Conservation (phyloP, 2,329 filamentous ascomycete species). For the Hypoxylon sp. region DNA sequence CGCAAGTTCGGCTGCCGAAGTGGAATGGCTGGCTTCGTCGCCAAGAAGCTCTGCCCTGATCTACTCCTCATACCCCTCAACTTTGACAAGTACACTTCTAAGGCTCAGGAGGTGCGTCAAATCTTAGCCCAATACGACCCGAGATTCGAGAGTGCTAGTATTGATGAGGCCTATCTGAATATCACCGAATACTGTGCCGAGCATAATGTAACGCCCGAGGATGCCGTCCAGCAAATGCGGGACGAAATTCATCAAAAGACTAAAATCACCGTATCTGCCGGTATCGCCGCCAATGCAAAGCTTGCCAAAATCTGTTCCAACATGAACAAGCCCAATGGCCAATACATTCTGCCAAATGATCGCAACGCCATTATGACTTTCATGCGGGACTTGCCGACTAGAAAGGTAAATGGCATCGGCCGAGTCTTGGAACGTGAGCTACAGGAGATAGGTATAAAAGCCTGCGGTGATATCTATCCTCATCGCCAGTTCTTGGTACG, state of each 20-base stretch:
- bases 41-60: conserved; percentile 91
- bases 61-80: conserved; percentile 86
- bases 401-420: conserved; percentile 96
- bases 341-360: conserved; percentile 81
- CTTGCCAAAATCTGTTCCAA: conserved; percentile 97
- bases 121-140: conserved; percentile 90
- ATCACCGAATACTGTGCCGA: conserved; percentile 86
- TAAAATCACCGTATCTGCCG: conserved; percentile 90
- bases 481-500: conserved; percentile 75
- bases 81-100: conserved; percentile 90
- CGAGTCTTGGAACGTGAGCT: conserved; percentile 93
- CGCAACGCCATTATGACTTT: conserved; percentile 83
- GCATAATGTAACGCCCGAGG: conserved; percentile 76
- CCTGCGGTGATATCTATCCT: conserved; percentile 86
- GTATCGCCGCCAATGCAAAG: conserved; percentile 93
- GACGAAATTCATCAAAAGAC: conserved; percentile 80
- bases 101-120: conserved; percentile 87
- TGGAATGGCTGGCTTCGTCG: conserved; percentile 96
- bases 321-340: conserved; percentile 95
- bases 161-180: conserved; percentile 97
- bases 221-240: conserved; percentile 82
- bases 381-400: conserved; percentile 84
- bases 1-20: conserved; percentile 91
- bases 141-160: conserved; percentile 91
- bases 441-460: conserved; percentile 86